Base-by-base conservation (phyloP, 2,329 filamentous ascomycete species). In the Thermoascus crustaceus region DNA sequence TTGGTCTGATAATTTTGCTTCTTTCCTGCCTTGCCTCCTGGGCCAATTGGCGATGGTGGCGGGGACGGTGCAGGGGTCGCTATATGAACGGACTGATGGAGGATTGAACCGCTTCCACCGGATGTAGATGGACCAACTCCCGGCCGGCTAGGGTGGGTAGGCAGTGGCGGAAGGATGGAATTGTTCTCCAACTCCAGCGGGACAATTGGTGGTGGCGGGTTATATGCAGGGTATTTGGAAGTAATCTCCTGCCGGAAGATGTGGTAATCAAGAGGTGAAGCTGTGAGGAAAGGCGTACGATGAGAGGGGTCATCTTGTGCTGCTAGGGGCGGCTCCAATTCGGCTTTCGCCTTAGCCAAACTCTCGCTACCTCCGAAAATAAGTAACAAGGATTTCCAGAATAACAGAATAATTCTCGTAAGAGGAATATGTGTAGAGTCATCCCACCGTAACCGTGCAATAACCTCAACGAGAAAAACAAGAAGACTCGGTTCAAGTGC, bases 1-100 rank as follows among this genome's bases (percentile, higher is more conserved):
- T 98, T 98, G 0, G 91, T 98, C 59, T 98, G 91, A 52, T 98
- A 98, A 49, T 96, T 98, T 54, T 98, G 91, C 57, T 98, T 98
- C 69, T 98, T 98, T 1, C 83, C 88, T 34, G 84, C 85, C 59
- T 96, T 98, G 0, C 87, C 87, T 17, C 87, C 76, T 3, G 76
- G 74, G 1, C 76, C 88, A 21, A 82, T 81, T 7, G 91, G 91
- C 1, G 89, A 95, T 1, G 91, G 91, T 0, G 91, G 91, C 16
- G 91, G 91, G 0, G 91, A 98, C 1, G 91, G 91, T 0, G 88
- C 89, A 0, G 91, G 91, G 1, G 91, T 98, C n/a, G 91, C 91
- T 49, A 98, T 98, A 58, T 98, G 91, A 4, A 98, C 89, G 4
- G 91, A 86, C 53, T 96, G 89, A 55, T 96, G 80, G 17, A 98